Conservation (phyloP, 495 filamentous ascomycete genomes). For the Parathielavia hyrcaniae region DNA sequence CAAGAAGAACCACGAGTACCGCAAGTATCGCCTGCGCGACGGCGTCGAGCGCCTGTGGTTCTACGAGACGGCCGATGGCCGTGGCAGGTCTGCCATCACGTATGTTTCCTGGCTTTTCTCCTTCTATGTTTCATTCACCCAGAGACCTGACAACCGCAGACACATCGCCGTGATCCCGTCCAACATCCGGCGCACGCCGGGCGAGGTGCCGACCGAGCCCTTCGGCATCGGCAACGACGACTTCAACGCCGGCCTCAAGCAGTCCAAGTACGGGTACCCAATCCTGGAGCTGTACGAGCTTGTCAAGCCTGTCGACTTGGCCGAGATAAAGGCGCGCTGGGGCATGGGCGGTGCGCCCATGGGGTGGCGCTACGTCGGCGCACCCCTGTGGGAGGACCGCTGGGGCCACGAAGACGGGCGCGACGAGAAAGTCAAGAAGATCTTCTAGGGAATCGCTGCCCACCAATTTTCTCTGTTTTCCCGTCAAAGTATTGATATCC, state of each 20-base stretch:
- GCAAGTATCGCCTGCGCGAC: conserved; percentile 4
- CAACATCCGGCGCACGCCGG: conserved; percentile 22
- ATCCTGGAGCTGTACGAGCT: conserved; percentile 33
- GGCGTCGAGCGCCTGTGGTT: conserved; percentile 3
- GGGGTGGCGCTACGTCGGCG: conserved; percentile 30
- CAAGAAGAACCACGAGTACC: conserved; percentile 14
- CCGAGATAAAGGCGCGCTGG: conserved; percentile 25
- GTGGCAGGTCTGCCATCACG: conserved; percentile 4
- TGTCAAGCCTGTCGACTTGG: conserved; percentile 26
- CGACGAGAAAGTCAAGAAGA: conserved; percentile 14
- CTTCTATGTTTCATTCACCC: neutral
- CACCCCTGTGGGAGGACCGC: conserved; percentile 19
- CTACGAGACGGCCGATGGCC: conserved; percentile 3
- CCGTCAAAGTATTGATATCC: neutral
- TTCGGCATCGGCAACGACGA: conserved; percentile 38
- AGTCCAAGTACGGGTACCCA: conserved; percentile 36
- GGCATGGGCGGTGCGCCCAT: conserved; percentile 27
- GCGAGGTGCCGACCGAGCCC: conserved; percentile 31
- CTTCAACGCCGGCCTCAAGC: conserved; percentile 36
- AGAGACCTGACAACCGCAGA: neutral
- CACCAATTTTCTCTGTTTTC: neutral
- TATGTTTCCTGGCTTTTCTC: neutral
- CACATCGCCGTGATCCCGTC: conserved; percentile 22
- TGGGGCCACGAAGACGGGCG: conserved; percentile 17
- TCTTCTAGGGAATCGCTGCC: conserved; percentile 15